phyloP scores from a whole-genome alignment of 2,329 filamentous ascomycete species.

The Aulographum hederae region DNA sequence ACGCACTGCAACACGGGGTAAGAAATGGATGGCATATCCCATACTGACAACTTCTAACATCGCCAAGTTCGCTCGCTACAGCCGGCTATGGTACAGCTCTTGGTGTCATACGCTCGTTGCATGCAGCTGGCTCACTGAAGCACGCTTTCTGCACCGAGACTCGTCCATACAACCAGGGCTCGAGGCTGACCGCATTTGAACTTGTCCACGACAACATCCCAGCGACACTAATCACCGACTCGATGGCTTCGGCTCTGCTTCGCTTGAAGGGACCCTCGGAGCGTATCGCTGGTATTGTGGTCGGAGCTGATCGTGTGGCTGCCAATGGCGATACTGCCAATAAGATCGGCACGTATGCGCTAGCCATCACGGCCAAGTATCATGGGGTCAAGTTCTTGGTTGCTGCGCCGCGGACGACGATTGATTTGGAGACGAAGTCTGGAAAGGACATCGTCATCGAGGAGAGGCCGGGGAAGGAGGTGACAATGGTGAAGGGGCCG shows the following conservation, averaged over 20 bases:
- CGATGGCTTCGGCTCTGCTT: slow-evolving; percentile 85
- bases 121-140: slow-evolving; percentile 44
- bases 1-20: slow-evolving; percentile 97
- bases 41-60: neutral
- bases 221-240: slow-evolving; percentile 82
- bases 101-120: slow-evolving; percentile 76
- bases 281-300: slow-evolving; percentile 68
- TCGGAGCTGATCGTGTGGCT: slow-evolving; percentile 87
- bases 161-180: slow-evolving; percentile 93
- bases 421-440: slow-evolving; percentile 64
- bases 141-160: slow-evolving; percentile 96
- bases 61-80: slow-evolving; percentile 77
- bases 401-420: slow-evolving; percentile 83
- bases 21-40: slow-evolving; percentile 3
- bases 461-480: slow-evolving; percentile 62
- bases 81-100: slow-evolving; percentile 95
- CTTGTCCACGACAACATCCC: slow-evolving; percentile 88
- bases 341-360: slow-evolving; percentile 89
- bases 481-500: slow-evolving; percentile 71
- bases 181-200: slow-evolving; percentile 85
- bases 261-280: slow-evolving; percentile 37
- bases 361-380: slow-evolving; percentile 75
- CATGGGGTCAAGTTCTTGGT: slow-evolving; percentile 91
- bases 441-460: slow-evolving; percentile 79
- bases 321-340: slow-evolving; percentile 96